A percentile compares a stretch with the other conserved stretches of the same genome.
phyloP scores from a whole-genome alignment of 345 rosid genomes.

The Rhizophora mangle region DNA sequence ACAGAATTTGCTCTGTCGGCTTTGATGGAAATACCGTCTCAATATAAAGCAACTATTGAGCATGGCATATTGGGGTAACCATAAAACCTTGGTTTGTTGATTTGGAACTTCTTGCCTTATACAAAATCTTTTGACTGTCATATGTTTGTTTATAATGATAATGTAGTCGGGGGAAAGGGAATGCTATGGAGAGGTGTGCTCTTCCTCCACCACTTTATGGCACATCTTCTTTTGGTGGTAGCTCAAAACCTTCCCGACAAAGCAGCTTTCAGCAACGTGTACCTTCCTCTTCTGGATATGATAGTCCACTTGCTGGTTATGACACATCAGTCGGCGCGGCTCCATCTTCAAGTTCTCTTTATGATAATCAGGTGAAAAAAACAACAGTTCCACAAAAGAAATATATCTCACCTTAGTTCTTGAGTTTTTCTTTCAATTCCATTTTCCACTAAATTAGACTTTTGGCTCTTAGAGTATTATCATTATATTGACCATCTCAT shows the following conservation, averaged over 20 bases:
- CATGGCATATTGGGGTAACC: conserved; percentile 74
- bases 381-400: neutral
- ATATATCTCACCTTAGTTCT: neutral
- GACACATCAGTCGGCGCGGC: conserved; percentile 32
- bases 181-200: conserved; percentile 52
- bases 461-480: neutral
- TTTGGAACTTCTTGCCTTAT: neutral
- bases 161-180: conserved; percentile 50
- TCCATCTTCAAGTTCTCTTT: conserved; percentile 30
- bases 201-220: conserved; percentile 71
- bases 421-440: neutral
- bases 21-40: conserved; percentile 93
- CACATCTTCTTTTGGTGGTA: conserved; percentile 32
- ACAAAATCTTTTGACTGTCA: neutral
- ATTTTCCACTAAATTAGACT: neutral
- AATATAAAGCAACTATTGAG: conserved; percentile 89
- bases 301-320: conserved; percentile 27
- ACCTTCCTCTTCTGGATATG: conserved; percentile 22
- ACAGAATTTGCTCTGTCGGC: conserved; percentile 87
- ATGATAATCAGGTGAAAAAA: conserved; percentile 49
- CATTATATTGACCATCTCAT: neutral
- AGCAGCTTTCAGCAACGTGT: conserved; percentile 35
- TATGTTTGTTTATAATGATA: conserved; percentile 17
- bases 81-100: neutral
- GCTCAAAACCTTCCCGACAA: conserved; percentile 33